phyloP scores from a whole-genome alignment of 2,329 filamentous ascomycete genomes.

The Cryphonectria radicalis region DNA sequence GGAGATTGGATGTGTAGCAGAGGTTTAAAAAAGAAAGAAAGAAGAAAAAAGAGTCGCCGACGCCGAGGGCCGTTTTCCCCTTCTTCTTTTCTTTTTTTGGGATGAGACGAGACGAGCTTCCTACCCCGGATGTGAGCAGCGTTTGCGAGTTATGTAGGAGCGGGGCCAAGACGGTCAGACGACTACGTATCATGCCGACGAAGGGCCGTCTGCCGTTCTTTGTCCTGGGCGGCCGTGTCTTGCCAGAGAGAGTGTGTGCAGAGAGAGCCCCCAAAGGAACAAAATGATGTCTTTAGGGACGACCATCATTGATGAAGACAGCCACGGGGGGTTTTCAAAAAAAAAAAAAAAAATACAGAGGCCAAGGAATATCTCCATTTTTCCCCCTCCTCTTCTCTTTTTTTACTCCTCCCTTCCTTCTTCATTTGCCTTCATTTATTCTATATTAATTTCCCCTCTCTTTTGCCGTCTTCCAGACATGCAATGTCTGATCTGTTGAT shows the following conservation, averaged over 20 bases:
- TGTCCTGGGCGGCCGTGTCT: not conserved
- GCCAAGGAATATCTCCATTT: too few relatives aligned
- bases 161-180: constrained; percentile 2
- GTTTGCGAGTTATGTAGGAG: not conserved
- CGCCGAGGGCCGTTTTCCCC: not conserved
- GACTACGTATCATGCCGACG: constrained; percentile 5
- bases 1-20: constrained; percentile 5
- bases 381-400: not conserved
- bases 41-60: too few relatives aligned
- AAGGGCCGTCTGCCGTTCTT: not conserved
- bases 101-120: constrained; percentile 1
- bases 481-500: not conserved
- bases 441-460: not conserved
- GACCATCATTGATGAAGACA: too few relatives aligned
- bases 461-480: not conserved
- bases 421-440: not conserved
- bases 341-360: too few relatives aligned
- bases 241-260: too few relatives aligned
- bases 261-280: too few relatives aligned
- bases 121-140: not conserved
- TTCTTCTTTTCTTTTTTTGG: not conserved
- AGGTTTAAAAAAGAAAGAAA: not conserved
- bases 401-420: not conserved
- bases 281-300: too few relatives aligned
- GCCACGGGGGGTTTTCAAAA: too few relatives aligned